phyloP scores from a whole-genome alignment of 257 asterid species.

The Linaria vulgaris region DNA sequence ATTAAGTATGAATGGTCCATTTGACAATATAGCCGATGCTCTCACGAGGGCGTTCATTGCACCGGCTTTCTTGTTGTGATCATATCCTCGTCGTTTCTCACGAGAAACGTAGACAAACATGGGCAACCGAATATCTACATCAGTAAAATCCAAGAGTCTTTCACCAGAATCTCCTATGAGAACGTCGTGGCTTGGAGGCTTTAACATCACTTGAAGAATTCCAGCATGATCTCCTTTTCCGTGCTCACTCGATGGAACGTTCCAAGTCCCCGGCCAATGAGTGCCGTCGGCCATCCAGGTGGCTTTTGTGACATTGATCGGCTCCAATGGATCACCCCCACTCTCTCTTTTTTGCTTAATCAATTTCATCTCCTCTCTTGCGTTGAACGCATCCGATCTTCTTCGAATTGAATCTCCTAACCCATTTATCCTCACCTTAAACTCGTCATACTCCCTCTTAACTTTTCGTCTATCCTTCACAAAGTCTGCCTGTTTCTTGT shows the following conservation, averaged over 20 bases:
- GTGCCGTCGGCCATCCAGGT: constrained; percentile 85
- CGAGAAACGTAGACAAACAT: constrained; percentile 62
- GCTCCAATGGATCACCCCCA: constrained; percentile 45
- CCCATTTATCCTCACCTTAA: constrained; percentile 57
- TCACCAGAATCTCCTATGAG: constrained; percentile 49
- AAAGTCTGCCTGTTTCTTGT: constrained; percentile 45
- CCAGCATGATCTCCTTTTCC: constrained; percentile 68
- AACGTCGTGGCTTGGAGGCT: constrained; percentile 56
- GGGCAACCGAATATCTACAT: constrained; percentile 56
- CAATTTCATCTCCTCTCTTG: constrained; percentile 58
- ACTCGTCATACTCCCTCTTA: constrained; percentile 64
- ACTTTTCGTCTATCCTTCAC: constrained; percentile 56
- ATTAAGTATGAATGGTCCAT: constrained; percentile 63
- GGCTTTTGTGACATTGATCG: constrained; percentile 49
- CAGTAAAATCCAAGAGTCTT: constrained; percentile 46
- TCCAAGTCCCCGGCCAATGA: constrained; percentile 74
- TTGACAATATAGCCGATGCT: constrained; percentile 54
- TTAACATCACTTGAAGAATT: constrained; percentile 58
- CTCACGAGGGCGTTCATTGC: constrained; percentile 72
- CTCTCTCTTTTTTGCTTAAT: constrained; percentile 49
- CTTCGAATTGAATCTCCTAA: constrained; percentile 53
- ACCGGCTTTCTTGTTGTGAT: constrained; percentile 72
- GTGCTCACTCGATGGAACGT: constrained; percentile 39
- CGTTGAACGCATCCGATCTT: constrained; percentile 58
- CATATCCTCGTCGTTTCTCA: constrained; percentile 62